Percentiles rank a stretch among this genome's conserved stretches.
phyloP scores from a whole-genome alignment of 2,329 filamentous ascomycete species.

The Epichloe elymi region DNA sequence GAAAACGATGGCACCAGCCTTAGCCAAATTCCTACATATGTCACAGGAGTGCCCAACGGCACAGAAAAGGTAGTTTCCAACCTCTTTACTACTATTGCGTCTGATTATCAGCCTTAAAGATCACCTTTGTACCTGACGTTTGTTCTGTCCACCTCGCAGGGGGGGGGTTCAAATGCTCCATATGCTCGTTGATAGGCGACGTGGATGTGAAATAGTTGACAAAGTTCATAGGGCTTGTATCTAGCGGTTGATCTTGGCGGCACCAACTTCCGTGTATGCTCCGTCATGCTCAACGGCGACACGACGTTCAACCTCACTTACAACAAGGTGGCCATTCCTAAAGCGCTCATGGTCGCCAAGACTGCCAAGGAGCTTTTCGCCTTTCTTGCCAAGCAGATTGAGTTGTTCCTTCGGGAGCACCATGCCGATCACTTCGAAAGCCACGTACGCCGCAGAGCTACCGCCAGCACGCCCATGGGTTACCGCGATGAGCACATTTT shows the following conservation, averaged over 20 bases:
- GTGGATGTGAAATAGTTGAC: neutral
- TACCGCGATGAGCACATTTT: slow-evolving; percentile 67
- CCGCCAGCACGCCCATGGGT: slow-evolving; percentile 43
- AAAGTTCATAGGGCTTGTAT: slow-evolving; percentile 60
- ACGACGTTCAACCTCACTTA: slow-evolving; percentile 89
- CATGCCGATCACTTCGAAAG: slow-evolving; percentile 76
- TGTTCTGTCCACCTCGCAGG: too few species aligned
- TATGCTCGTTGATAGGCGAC: neutral
- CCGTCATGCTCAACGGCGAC: slow-evolving; percentile 83
- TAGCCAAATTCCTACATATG: slow-evolving; percentile 95
- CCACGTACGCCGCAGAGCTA: slow-evolving; percentile 51
- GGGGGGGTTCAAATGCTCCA: too few species aligned
- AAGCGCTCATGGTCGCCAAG: slow-evolving; percentile 78
- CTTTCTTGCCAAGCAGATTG: slow-evolving; percentile 88
- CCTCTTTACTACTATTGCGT: too few species aligned
- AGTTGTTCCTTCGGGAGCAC: slow-evolving; percentile 73
- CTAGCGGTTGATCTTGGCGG: slow-evolving; percentile 95
- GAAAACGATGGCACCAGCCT: slow-evolving; percentile 64
- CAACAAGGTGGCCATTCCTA: slow-evolving; percentile 83
- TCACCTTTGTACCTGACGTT: too few species aligned
- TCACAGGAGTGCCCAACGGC: slow-evolving; percentile 89
- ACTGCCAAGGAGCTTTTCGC: slow-evolving; percentile 77
- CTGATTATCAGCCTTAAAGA: too few species aligned
- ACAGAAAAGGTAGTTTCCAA: slow-evolving; percentile 61
- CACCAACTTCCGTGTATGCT: slow-evolving; percentile 97